Base-by-base conservation (phyloP, 2,329 filamentous ascomycete genomes). In the Scytalidium sp. region DNA sequence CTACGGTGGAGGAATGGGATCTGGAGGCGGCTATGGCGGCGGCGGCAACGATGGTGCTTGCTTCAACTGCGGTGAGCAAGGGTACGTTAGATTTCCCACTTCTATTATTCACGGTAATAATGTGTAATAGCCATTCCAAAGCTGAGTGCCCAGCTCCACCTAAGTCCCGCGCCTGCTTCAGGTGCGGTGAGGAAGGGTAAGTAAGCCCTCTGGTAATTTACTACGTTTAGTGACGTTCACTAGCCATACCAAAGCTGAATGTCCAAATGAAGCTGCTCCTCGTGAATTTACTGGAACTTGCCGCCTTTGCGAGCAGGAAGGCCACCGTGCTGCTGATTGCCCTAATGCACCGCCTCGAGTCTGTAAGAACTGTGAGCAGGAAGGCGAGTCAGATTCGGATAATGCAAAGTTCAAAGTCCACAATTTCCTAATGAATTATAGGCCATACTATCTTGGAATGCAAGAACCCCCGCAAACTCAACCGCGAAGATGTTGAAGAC, bases 231-330 rank as follows among this genome's bases (percentile, higher is more conserved):
- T 60, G 53, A 61, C 45, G 32, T 17, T 43, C 17, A 21, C 13
- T 48, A 78, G 83, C 13, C 84, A 87, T 71, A 80, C 73, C 66
- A 85, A 83, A 66, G 67, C 74, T 1, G 83, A 87, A 7, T 87
- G 84, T 59, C 59, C 79, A 17, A 82, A 85, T 49, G 75, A 77
- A 15, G 69, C 67, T 21, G 75, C 80, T 51, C 41, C 50, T 17
- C 59, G 60, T n/a, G 61, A 64, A 11, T 80, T 80, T 62, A 73
- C 71, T 43, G 80, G 83, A 3, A 77, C 70, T 9, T 90, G 85
- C 69, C 79, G 78, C 54, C 71, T 79, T 64, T 84, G 80, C 56
- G 67, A 72, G 15, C 59, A 75, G 50, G 63, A 72, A 27, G 80
- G 80, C 19, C 80, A 84, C 54, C 70, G 80, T 59, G 70, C 78